Percentiles rank a stretch among this genome's conserved stretches.
Evolutionary conservation across 345 rosid genomes (phyloP).

Genomic region (Clarkia xantiana): DNA sequence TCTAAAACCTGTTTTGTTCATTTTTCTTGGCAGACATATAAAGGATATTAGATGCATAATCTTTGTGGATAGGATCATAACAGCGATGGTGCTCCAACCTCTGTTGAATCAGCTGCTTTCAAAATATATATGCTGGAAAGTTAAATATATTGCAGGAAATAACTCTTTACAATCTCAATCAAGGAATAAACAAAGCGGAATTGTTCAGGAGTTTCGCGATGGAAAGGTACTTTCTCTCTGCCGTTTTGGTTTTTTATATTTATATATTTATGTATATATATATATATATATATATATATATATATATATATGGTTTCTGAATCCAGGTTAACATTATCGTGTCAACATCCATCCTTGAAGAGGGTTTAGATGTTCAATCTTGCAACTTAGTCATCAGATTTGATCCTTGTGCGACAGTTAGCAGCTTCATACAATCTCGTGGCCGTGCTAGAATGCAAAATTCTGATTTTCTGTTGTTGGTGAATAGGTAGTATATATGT

Average conservation of each 20-base stretch:
- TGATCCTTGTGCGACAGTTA: constrained; percentile 63
- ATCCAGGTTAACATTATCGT: constrained; percentile 70
- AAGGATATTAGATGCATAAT: constrained; percentile 63
- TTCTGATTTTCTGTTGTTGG: constrained; percentile 72
- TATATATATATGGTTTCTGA: too few relatives aligned
- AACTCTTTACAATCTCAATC: constrained; percentile 44
- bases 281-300: too few relatives aligned
- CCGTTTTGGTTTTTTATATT: not conserved
- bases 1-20: not conserved
- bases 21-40: constrained; percentile 26
- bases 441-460: constrained; percentile 90
- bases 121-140: constrained; percentile 37
- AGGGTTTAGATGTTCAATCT: constrained; percentile 83
- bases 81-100: constrained; percentile 45
- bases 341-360: constrained; percentile 94
- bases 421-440: constrained; percentile 95
- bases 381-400: constrained; percentile 83
- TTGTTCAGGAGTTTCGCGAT: constrained; percentile 64
- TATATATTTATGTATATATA: too few relatives aligned
- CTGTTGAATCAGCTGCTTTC: constrained; percentile 48
- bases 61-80: constrained; percentile 68
- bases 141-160: constrained; percentile 62
- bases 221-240: constrained; percentile 38
- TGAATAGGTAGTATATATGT: constrained; percentile 29
- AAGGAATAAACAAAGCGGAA: constrained; percentile 49